Evolutionary conservation across 345 rosid species (phyloP), one percentile per base, ranked within the genome.

Genomic region (Eucalyptus coolabah): DNA sequence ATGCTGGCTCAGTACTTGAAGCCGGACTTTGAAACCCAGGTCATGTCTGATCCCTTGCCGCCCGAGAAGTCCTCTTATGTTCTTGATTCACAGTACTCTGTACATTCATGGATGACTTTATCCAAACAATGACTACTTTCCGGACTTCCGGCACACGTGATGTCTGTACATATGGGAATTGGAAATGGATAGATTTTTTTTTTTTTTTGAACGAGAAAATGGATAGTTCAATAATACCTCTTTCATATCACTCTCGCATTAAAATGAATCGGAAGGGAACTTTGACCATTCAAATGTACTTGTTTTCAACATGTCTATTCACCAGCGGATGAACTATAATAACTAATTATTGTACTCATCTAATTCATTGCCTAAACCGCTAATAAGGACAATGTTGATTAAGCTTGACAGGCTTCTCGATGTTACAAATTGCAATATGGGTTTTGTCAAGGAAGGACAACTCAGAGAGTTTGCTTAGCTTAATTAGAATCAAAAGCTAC

Each of bases 21-120:
- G 91, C 97, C 97, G 18, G 96, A 95, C 88, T 98, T 94, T 69
- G 93, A 95, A 89, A 94, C 98, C 77, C 98, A 96, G 91, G 94
- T 96, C 90, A 90, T 95, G 50, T 92, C 97, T 44, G 98, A 98
- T 88, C 98, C 98, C 81, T 90, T 94, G 91, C 93, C 94, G 47
- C 96, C 94, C 83, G 95, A 93, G 93, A 95, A 89, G 85, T 90
- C 94, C 86, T 86, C 92, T 30, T 92, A 93, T 92, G 90, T 89
- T 87, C 60, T 42, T 50, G 15, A 40, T 50, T 34, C 21, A 23
- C 42, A 12, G 1, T 86, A n/a, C 24, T 86, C 40, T 86, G n/a
- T 23, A 32, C 1, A 86, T n/a, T 37, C 44, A 19, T 6, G 82
- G 45, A 19, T 72, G 28, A 37, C 45, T 19, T 37, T 19, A 37